A percentile compares a stretch with the other conserved stretches of the same genome.
phyloP scores from a whole-genome alignment of 306 rosid genomes.

The Dryas octopetala region DNA sequence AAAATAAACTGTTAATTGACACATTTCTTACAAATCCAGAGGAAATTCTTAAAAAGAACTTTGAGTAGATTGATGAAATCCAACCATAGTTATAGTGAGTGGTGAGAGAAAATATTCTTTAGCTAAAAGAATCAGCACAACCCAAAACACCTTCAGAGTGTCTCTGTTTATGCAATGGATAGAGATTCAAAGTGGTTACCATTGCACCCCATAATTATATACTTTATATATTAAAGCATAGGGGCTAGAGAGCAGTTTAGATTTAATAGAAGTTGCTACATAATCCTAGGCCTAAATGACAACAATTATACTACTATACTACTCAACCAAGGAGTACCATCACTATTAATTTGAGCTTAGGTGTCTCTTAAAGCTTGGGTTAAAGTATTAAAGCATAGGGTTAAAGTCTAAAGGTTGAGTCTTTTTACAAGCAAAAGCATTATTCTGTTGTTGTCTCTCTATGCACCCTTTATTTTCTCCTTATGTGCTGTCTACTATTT shows the following conservation, averaged over 20 bases:
- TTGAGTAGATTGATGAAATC: no score
- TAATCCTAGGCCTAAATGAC: background rate
- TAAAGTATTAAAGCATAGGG: constrained; percentile 20
- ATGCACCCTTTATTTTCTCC: constrained; percentile 18
- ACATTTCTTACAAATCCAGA: background rate
- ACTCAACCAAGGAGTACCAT: background rate
- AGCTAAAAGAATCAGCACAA: no score
- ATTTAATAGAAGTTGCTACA: background rate
- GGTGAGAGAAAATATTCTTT: no score
- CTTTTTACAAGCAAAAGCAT: constrained; percentile 29
- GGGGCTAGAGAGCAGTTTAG: background rate
- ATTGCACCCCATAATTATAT: background rate
- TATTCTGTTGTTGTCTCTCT: constrained; percentile 24
- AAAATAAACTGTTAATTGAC: background rate
- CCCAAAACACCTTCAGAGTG: background rate
- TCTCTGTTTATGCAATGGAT: background rate
- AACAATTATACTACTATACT: background rate
- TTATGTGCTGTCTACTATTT: constrained; percentile 45
- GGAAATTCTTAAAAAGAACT: background rate
- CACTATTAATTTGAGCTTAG: constrained; percentile 18
- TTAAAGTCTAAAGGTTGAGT: constrained; percentile 31
- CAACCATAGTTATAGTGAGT: no score
- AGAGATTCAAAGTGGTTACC: constrained; percentile 1
- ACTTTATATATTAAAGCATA: no score
- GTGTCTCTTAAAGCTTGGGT: constrained; percentile 26